A percentile compares a stretch with the other conserved stretches of the same genome.
phyloP scores from a whole-genome alignment of 2,329 filamentous ascomycete genomes.

The Claviceps fusiformis region DNA sequence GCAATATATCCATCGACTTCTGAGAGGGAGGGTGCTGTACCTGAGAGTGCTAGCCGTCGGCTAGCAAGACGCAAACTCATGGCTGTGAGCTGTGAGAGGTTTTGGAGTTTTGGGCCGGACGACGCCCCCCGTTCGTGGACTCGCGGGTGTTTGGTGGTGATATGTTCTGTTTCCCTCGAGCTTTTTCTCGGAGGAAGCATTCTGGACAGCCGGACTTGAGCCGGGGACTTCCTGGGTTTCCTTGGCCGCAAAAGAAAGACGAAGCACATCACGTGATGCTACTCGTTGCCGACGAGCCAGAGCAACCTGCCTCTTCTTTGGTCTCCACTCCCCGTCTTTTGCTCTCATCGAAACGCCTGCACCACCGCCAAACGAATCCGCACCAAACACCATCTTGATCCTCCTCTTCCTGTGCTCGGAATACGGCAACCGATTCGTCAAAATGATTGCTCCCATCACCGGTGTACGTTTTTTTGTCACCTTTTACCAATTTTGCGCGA shows the following conservation, averaged over 20 bases:
- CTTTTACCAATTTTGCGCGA: constrained; percentile 11
- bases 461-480: constrained; percentile 33
- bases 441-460: constrained; percentile 44
- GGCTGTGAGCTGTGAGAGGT: constrained; percentile 9
- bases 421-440: constrained; percentile 8
- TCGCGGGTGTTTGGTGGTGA: neutral
- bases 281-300: neutral
- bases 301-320: no score
- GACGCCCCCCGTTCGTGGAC: neutral
- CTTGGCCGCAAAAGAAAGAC: neutral
- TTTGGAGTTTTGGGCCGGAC: neutral
- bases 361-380: neutral
- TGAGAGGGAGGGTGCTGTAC: constrained; percentile 28
- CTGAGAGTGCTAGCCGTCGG: constrained; percentile 44
- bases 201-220: constrained; percentile 11
- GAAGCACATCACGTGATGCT: neutral
- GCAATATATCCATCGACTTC: no score
- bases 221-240: constrained; percentile 6
- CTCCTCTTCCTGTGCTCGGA: neutral
- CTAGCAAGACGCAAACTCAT: constrained; percentile 57
- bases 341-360: neutral
- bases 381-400: neutral
- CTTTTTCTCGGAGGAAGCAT: no score
- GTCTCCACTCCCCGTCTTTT: neutral
- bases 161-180: no score